Percentiles rank a stretch among this genome's conserved stretches.
Evolutionary conservation across 2,329 filamentous ascomycete species (phyloP).

Genomic region (Nothophaeocryptopus gaeumannii): DNA sequence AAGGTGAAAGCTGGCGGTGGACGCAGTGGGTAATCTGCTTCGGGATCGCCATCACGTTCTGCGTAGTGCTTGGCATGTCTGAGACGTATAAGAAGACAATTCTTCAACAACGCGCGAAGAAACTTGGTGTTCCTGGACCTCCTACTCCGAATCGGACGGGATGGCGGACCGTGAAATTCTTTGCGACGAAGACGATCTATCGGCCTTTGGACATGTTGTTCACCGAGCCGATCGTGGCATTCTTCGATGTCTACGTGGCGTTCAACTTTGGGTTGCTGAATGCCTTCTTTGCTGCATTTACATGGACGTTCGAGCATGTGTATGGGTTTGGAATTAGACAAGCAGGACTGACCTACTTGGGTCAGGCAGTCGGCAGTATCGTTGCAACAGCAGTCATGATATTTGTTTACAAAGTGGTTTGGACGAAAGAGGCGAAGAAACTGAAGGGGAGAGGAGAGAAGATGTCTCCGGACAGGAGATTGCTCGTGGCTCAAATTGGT

Average conservation of each 20-base stretch:
- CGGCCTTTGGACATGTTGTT: slow-evolving; percentile 31
- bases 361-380: slow-evolving; percentile 23
- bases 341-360: slow-evolving; percentile 25
- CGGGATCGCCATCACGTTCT: slow-evolving; percentile 24
- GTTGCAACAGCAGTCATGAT: slow-evolving; percentile 10
- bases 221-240: slow-evolving; percentile 33
- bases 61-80: slow-evolving; percentile 32
- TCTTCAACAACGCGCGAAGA: slow-evolving; percentile 26
- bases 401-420: slow-evolving; percentile 2
- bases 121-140: slow-evolving; percentile 19
- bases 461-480: slow-evolving; percentile 30
- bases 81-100: slow-evolving; percentile 36
- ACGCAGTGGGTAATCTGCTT: slow-evolving; percentile 35
- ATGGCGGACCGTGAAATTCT: slow-evolving; percentile 4
- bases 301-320: slow-evolving; percentile 20
- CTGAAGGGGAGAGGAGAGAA: slow-evolving; percentile 1
- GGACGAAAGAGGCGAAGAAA: slow-evolving; percentile 1
- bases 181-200: slow-evolving; percentile 18
- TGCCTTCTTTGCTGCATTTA: slow-evolving; percentile 27
- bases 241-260: slow-evolving; percentile 24
- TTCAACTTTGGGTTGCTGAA: slow-evolving; percentile 25
- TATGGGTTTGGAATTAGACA: slow-evolving; percentile 27
- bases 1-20: slow-evolving; percentile 33
- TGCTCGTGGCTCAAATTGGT: slow-evolving; percentile 34
- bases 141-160: not conserved